Conservation (phyloP, 768 basidiomycete genomes). For the Tephrocybe sp. region DNA sequence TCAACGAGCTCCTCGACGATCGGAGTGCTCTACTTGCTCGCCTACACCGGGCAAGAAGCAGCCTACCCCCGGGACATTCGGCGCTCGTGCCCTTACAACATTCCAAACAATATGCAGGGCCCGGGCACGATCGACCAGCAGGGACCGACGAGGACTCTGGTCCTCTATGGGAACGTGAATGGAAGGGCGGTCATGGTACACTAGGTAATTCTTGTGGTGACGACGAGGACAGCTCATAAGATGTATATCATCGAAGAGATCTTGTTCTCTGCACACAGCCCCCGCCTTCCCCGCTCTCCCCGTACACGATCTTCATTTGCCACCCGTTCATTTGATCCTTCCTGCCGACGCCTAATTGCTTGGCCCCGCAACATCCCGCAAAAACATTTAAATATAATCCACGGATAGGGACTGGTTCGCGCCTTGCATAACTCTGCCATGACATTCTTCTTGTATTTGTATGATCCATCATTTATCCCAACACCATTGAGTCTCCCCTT, state of each 20-base stretch:
- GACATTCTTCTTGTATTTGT: constrained; percentile 11
- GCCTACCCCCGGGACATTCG: constrained; percentile 63
- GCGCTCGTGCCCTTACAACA: constrained; percentile 36
- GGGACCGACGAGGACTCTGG: constrained; percentile 8
- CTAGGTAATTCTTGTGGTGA: constrained; percentile 47
- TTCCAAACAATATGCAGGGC: constrained; percentile 18
- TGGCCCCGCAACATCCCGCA: not conserved
- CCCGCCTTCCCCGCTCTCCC: not conserved
- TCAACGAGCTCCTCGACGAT: constrained; percentile 64
- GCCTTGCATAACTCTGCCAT: constrained; percentile 1
- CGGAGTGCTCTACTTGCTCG: constrained; percentile 58
- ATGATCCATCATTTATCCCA: constrained; percentile 4
- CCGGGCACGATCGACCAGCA: constrained; percentile 19
- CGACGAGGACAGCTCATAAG: constrained; percentile 33
- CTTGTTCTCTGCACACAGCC: not conserved
- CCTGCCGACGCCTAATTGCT: too few relatives aligned
- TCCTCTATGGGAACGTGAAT: constrained; percentile 80
- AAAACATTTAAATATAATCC: not conserved
- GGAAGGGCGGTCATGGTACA: constrained; percentile 72
- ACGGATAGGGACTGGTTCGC: constrained; percentile 2
- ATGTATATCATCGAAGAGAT: too few relatives aligned
- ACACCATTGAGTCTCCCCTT: not conserved
- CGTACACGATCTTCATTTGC: not conserved
- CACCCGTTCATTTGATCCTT: too few relatives aligned
- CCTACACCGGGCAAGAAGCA: constrained; percentile 55